phyloP scores from a whole-genome alignment of 2,329 filamentous ascomycete species.

The Aurifilum marmelostoma region DNA sequence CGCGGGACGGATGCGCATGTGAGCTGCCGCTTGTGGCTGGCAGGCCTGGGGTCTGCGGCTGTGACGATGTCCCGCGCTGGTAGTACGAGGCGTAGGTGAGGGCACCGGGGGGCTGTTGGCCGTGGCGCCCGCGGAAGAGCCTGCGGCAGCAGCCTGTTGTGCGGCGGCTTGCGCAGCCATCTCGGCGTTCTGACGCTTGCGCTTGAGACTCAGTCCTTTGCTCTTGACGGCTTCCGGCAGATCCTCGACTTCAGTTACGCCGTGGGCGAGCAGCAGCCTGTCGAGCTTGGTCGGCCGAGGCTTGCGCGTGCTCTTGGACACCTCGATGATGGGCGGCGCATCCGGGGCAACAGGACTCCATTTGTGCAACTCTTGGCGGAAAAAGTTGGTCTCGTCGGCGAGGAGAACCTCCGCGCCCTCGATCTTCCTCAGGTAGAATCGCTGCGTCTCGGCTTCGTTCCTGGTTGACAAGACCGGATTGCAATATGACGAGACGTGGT shows the following conservation, averaged over 20 bases:
- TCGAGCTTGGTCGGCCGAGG: conserved; percentile 95
- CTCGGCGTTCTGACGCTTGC: conserved; percentile 68
- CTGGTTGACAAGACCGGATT: conserved; percentile 80
- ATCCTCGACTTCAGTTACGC: conserved; percentile 88
- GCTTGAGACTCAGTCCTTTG: conserved; percentile 74
- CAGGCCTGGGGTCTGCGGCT: conserved; percentile 43
- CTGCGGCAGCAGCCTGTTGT: conserved; percentile 22
- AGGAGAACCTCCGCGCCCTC: conserved; percentile 95
- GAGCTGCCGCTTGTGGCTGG: conserved; percentile 36
- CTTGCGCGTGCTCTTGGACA: conserved; percentile 90
- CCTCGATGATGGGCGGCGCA: conserved; percentile 81
- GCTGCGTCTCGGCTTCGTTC: conserved; percentile 84
- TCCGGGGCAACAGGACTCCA: conserved; percentile 89
- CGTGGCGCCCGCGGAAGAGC: conserved; percentile 31
- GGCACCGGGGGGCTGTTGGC: conserved; percentile 42
- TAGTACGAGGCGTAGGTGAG: conserved; percentile 39
- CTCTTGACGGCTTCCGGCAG: conserved; percentile 81
- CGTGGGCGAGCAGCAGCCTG: conserved; percentile 87
- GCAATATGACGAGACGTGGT: conserved; percentile 79
- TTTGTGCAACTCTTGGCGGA: conserved; percentile 92
- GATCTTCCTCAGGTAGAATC: conserved; percentile 96
- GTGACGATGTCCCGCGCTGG: conserved; percentile 40
- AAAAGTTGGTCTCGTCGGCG: conserved; percentile 94
- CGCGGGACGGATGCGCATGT: conserved; percentile 40
- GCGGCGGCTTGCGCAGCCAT: conserved; percentile 44